Evolutionary conservation across 176 grass and related monocot species (phyloP), one percentile per base, ranked within the genome.

Genomic region (Eragrostis nindensis): DNA sequence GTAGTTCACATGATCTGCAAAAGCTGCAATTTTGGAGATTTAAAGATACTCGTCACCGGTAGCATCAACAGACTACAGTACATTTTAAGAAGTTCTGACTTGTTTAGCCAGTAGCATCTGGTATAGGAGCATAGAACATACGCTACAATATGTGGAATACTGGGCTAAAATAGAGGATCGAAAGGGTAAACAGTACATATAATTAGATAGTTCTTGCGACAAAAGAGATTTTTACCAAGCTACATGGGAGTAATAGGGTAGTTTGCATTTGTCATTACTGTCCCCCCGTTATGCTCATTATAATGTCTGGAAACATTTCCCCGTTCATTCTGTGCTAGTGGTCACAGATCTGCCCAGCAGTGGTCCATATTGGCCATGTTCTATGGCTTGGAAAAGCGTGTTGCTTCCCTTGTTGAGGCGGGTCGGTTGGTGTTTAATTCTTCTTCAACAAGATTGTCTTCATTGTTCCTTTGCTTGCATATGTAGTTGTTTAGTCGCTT

Each of bases 351-450:
- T 10, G 53, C 68, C 40, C 15, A 25, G 45, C 1, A 22, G 22
- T 68, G 78, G 78, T 89, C 71, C 82, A 89, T 24, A 63, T 70
- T 70, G 55, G 56, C 46, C 77, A 66, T 21, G 66, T 60, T 72
- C 4, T 55, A 7, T 82, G 45, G 3, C 55, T 59, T 81, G 47
- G 57, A 46, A 82, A 81, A 59, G 26, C 26, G 77, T 53, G 62
- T 82, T 61, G 72, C 49, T 82, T 73, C 48, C 40, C 48, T 82
- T 21, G 48, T 81, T 47, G 25, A 68, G 70, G 61, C 6, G 10
- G 69, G 25, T 48, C 8, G 16, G 27, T 86, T 86, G 77, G 47
- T 49, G 26, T 12, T 39, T 70, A 30, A 81, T 30, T 59, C 43
- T 54, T 42, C 62, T 30, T 61, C 11, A 38, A 14, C 52, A 32